Percentiles rank a stretch among this genome's conserved stretches.
These are phyloP conservation scores for Kalmusia sp. DNA, from an alignment of 2,329 filamentous ascomycete genomes.

Conservation along the genomic window DNA sequence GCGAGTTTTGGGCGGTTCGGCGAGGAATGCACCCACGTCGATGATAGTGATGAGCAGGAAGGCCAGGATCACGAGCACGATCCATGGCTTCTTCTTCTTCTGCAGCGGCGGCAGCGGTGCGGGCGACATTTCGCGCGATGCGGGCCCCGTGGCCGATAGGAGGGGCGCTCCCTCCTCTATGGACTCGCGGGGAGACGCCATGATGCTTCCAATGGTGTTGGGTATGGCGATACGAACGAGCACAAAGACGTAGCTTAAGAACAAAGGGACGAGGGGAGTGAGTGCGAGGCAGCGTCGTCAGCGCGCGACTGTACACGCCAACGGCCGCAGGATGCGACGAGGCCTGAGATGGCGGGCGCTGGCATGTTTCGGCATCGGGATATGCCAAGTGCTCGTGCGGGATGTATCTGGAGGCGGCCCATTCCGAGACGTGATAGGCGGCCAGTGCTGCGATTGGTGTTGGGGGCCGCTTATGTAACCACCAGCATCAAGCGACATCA, in stretches of 20 bases:
- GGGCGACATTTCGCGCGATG: slow-evolving; percentile 15
- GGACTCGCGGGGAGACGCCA: not conserved
- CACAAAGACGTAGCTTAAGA: not conserved
- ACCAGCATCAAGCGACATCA: not conserved
- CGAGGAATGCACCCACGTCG: slow-evolving; percentile 55
- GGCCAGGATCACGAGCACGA: slow-evolving; percentile 41
- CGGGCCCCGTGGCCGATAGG: not conserved
- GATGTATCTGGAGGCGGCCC: not conserved
- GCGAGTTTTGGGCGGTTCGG: slow-evolving; percentile 54
- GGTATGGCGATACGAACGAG: not conserved
- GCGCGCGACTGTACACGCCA: slow-evolving; percentile 5
- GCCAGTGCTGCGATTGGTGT: not conserved
- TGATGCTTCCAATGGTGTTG: not conserved
- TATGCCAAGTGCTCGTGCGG: not conserved
- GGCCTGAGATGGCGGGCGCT: not conserved
- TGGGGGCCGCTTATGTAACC: slow-evolving; percentile 5
- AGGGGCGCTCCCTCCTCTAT: slow-evolving; percentile 9
- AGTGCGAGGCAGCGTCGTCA: not conserved
- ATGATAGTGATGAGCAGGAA: slow-evolving; percentile 53
- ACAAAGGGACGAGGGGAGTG: slow-evolving; percentile 8
- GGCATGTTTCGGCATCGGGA: slow-evolving; percentile 8
- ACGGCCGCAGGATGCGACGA: slow-evolving; percentile 4
- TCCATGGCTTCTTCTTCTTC: slow-evolving; percentile 38
- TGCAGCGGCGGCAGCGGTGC: slow-evolving; percentile 8
- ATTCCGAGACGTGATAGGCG: not conserved